Evolutionary conservation across 2,329 filamentous ascomycete species (phyloP).

Genomic region (Pseudogymnoascus sp.): DNA sequence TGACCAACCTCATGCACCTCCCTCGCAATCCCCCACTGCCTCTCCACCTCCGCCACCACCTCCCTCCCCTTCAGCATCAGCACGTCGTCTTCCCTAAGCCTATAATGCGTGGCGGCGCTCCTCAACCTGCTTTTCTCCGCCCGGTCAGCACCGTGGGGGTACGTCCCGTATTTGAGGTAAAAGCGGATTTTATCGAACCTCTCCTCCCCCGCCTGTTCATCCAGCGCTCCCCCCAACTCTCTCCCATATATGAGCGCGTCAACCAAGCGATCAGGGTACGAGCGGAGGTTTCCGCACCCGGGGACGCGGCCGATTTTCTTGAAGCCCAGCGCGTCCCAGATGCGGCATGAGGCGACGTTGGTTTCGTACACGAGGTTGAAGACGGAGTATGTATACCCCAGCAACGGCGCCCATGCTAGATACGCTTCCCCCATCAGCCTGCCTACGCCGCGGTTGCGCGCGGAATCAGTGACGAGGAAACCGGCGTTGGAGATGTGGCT

Average conservation of each 20-base stretch:
- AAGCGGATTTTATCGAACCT: slow-evolving; percentile 98
- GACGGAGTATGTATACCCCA: slow-evolving; percentile 63
- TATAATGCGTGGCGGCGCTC: slow-evolving; percentile 92
- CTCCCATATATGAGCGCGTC: slow-evolving; percentile 56
- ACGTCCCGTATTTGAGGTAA: slow-evolving; percentile 90
- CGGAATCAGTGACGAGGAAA: slow-evolving; percentile 47
- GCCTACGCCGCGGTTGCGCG: slow-evolving; percentile 46
- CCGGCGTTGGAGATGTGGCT: slow-evolving; percentile 64
- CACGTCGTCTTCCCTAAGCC: slow-evolving; percentile 64
- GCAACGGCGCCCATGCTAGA: slow-evolving; percentile 47
- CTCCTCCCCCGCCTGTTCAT: slow-evolving; percentile 85
- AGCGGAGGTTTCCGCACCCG: slow-evolving; percentile 43
- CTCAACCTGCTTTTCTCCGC: slow-evolving; percentile 92
- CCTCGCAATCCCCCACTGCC: slow-evolving; percentile 83
- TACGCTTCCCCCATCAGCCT: slow-evolving; percentile 48
- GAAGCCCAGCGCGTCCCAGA: slow-evolving; percentile 67
- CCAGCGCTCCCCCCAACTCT: slow-evolving; percentile 49
- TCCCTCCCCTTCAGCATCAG: slow-evolving; percentile 98
- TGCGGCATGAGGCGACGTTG: slow-evolving; percentile 61
- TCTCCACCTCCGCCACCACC: slow-evolving; percentile 81
- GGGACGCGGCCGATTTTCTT: slow-evolving; percentile 62
- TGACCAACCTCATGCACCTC: slow-evolving; percentile 67
- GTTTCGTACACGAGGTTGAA: slow-evolving; percentile 71
- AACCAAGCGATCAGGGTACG: slow-evolving; percentile 41
- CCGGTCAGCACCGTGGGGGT: slow-evolving; percentile 85